Conservation (phyloP, 225 moss, liverwort and hornwort genomes). For the Sphagnum tenellum region DNA sequence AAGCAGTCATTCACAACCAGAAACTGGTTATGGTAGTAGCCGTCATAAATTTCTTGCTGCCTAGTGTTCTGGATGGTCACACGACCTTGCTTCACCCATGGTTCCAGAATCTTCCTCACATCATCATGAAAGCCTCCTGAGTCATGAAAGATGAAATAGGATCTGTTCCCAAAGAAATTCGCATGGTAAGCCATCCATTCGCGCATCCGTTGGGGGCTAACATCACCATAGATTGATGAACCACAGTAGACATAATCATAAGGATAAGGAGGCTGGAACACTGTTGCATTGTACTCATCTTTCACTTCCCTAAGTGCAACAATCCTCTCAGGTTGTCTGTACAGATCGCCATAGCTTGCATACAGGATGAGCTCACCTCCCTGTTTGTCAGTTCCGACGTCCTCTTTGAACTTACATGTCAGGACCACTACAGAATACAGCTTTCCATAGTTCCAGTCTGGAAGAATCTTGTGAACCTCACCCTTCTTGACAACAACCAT, state of each 20-base stretch:
- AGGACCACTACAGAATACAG: conserved; percentile 52
- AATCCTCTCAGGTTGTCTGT: conserved; percentile 24
- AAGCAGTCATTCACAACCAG: conserved; percentile 54
- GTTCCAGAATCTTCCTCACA: conserved; percentile 39
- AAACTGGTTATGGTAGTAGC: conserved; percentile 52
- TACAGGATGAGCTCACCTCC: conserved; percentile 37
- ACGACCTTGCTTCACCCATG: conserved; percentile 38
- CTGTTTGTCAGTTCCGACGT: conserved; percentile 20
- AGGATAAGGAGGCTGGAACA: conserved; percentile 24
- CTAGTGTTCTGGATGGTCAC: conserved; percentile 36
- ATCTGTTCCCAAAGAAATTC: conserved; percentile 25
- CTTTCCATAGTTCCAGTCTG: conserved; percentile 56
- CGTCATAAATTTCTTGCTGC: conserved; percentile 53
- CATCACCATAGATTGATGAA: conserved; percentile 41
- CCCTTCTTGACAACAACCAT: conserved; percentile 2
- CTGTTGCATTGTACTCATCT: conserved; percentile 34
- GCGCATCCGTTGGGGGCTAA: conserved; percentile 51
- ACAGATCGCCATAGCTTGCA: conserved; percentile 38
- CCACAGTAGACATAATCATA: conserved; percentile 57
- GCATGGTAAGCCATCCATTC: conserved; percentile 61
- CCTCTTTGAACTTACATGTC: conserved; percentile 29
- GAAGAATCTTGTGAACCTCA: conserved; percentile 16
- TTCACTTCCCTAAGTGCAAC: conserved; percentile 16
- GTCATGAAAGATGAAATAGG: conserved; percentile 59
- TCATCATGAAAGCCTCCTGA: conserved; percentile 41